These are phyloP conservation scores for Yarrowia keelungensis DNA, from an alignment of 805 yeast genomes.

Conservation along the genomic window DNA sequence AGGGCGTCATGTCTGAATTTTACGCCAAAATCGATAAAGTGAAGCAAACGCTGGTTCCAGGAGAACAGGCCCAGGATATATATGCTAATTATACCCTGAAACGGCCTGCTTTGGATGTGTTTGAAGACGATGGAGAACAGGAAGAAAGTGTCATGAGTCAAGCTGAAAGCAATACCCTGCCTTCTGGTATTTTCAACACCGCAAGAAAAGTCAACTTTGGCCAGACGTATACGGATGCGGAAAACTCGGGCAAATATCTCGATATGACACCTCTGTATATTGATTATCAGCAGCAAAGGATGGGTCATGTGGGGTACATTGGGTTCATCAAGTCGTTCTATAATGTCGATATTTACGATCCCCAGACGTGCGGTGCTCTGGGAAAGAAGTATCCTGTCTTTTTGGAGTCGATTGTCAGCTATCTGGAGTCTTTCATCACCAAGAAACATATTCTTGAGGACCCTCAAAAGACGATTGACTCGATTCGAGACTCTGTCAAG, in stretches of 20 bases:
- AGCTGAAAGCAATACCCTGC: constrained; percentile 46
- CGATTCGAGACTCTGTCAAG: constrained; percentile 40
- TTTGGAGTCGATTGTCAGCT: constrained; percentile 55
- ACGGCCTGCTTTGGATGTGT: constrained; percentile 22
- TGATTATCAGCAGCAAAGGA: constrained; percentile 56
- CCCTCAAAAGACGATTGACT: constrained; percentile 37
- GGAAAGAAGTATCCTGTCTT: constrained; percentile 51
- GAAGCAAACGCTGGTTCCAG: constrained; percentile 47
- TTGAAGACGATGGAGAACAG: constrained; percentile 40
- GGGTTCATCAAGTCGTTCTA: constrained; percentile 55
- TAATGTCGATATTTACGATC: constrained; percentile 43
- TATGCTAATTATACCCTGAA: constrained; percentile 27
- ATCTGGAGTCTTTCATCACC: constrained; percentile 58
- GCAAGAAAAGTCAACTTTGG: constrained; percentile 60
- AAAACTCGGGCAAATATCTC: constrained; percentile 67
- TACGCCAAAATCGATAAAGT: constrained; percentile 41
- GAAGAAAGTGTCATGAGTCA: constrained; percentile 44
- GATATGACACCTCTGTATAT: constrained; percentile 64
- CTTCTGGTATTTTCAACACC: constrained; percentile 57
- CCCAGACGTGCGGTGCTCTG: constrained; percentile 19
- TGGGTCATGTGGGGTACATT: constrained; percentile 61
- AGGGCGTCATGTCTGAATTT: constrained; percentile 37
- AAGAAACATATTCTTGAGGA: constrained; percentile 45
- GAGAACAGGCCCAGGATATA: constrained; percentile 48
- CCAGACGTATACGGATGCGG: constrained; percentile 62